These are phyloP conservation scores for Tolypocladium ovalisporum DNA, from an alignment of 2,329 filamentous ascomycete genomes.

Conservation along the genomic window DNA sequence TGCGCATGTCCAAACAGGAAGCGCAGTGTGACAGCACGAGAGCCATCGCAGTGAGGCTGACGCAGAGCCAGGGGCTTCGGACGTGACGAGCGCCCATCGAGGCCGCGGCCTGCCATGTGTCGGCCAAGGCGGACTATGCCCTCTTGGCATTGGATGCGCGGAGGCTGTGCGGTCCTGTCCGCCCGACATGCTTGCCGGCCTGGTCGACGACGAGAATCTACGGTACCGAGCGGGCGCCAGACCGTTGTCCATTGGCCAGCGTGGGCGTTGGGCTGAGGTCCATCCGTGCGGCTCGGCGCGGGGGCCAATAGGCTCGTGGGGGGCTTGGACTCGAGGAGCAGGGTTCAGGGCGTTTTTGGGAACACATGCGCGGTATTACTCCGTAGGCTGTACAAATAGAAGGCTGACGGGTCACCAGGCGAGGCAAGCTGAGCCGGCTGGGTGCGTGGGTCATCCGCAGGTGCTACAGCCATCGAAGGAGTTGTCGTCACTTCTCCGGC, in stretches of 20 bases:
- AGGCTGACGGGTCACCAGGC: background rate
- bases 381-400: no score
- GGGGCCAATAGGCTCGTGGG: background rate
- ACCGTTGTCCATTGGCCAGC: background rate
- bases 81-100: no score
- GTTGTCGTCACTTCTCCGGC: background rate
- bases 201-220: background rate
- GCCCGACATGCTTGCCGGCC: background rate
- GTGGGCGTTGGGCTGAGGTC: background rate
- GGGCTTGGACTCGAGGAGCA: background rate
- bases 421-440: background rate
- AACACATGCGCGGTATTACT: background rate
- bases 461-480: no score
- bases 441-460: background rate
- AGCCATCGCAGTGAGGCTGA: background rate
- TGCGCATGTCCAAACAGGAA: background rate
- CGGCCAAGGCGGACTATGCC: background rate
- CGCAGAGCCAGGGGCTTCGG: background rate
- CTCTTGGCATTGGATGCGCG: background rate
- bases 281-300: background rate
- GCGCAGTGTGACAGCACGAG: background rate
- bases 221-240: background rate
- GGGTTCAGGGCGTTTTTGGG: background rate
- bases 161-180: background rate
- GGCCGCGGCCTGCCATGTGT: no score